Conservation (phyloP, 345 rosid species). For the Eucalyptus microcorys region DNA sequence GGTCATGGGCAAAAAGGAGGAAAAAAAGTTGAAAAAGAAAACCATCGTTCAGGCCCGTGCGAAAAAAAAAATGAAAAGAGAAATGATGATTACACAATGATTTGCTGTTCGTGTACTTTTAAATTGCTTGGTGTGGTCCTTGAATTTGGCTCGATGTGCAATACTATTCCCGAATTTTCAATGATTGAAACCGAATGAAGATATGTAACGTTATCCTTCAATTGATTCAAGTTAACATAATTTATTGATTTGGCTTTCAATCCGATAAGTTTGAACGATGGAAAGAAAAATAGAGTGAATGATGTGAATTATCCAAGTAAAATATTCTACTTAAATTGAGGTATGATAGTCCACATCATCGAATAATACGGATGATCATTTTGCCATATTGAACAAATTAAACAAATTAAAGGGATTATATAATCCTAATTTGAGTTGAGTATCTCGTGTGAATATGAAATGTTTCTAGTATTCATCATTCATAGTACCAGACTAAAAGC, state of each 20-base stretch:
- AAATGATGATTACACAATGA: neutral
- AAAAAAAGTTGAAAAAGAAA: neutral
- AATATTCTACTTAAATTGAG: accelerated
- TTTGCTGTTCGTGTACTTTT: accelerated
- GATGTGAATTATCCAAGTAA: accelerated
- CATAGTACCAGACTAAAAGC: accelerated
- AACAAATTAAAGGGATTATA: neutral
- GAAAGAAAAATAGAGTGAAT: neutral
- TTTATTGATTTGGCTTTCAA: neutral
- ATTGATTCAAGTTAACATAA: neutral
- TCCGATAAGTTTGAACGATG: neutral
- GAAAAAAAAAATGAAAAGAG: neutral
- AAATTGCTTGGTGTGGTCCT: accelerated
- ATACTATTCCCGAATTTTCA: neutral
- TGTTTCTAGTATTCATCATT: neutral
- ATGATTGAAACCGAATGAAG: neutral
- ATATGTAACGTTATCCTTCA: neutral
- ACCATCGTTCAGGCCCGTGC: neutral
- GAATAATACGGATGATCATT: accelerated
- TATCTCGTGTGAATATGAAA: neutral
- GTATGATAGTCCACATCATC: neutral
- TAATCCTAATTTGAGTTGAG: neutral
- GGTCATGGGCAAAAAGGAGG: neutral
- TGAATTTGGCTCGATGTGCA: neutral
- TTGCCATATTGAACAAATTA: neutral